These are phyloP conservation scores for Solanum hybrid DNA, from an alignment of 305 asterid genomes.

Conservation along the genomic window DNA sequence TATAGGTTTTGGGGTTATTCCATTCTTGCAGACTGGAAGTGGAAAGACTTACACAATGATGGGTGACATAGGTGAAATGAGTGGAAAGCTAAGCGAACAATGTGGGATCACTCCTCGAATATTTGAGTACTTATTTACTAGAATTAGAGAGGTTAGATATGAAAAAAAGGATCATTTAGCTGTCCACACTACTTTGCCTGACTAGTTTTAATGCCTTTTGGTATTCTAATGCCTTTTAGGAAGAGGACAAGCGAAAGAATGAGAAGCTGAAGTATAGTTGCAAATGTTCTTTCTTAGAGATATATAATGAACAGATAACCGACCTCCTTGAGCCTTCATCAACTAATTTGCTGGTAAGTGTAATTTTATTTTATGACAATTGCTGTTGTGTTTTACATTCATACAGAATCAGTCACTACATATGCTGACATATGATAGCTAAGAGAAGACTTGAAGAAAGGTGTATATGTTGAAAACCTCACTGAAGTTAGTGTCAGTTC, in stretches of 20 bases:
- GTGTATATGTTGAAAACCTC: conserved; percentile 82
- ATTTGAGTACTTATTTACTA: conserved; percentile 58
- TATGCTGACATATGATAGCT: conserved; percentile 31
- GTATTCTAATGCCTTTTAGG: conserved; percentile 33
- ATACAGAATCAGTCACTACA: background rate
- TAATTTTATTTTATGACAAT: background rate
- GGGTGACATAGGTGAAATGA: conserved; percentile 61
- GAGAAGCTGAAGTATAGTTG: conserved; percentile 69
- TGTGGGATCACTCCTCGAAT: conserved; percentile 78
- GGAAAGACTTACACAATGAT: conserved; percentile 87
- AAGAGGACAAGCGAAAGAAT: conserved; percentile 52
- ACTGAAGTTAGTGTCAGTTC: conserved; percentile 54
- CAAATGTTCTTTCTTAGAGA: conserved; percentile 83
- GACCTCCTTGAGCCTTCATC: conserved; percentile 88
- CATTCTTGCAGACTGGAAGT: conserved; percentile 62
- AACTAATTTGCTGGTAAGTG: conserved; percentile 58
- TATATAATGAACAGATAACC: conserved; percentile 81
- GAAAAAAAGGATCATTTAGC: background rate
- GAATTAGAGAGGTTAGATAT: conserved; percentile 55
- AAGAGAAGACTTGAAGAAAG: conserved; percentile 74
- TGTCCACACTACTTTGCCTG: background rate
- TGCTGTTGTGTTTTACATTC: background rate
- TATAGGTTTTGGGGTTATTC: background rate
- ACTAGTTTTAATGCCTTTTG: background rate
- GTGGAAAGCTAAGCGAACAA: conserved; percentile 45